Base-by-base conservation (phyloP, 768 basidiomycete species). In the Leccinellum luteum region DNA sequence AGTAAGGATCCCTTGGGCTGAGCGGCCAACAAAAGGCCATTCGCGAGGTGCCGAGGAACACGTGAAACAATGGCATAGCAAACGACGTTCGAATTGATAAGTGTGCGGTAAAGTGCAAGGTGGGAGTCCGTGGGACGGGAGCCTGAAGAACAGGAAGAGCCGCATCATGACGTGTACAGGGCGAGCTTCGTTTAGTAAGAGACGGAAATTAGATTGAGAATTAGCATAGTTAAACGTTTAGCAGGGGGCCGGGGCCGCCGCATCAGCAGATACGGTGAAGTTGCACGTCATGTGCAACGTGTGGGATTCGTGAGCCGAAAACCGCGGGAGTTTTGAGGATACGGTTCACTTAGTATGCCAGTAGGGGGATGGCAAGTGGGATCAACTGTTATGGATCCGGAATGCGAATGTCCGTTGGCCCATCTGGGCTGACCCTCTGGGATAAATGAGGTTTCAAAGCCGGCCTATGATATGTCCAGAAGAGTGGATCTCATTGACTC, bases 211-310 rank as follows among this genome's bases (percentile, higher is more conserved):
- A 59, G 64, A 70, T 69, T 66, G 59, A 23, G 55, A 70, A 66
- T 72, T 70, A 73, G 55, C 61, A 57, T 72, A 58, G 64, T 70
- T 69, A 71, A 57, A 61, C 71, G 62, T 70, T 71, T 62, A 52
- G 52, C 64, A 69, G 55, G 43, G 28, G 57, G 17, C 61, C 60
- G 61, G 60, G 31, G 30, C 32, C 30, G 0, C 30, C 6, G 17
- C 17, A 38, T 54, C 52, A 53, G 48, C 14, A 27, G 51, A 48
- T 38, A 51, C 35, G 21, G 47, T 35, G 47, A 41, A 31, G 25
- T 5, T 14, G 34, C 21, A 50, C 35, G 51, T 52, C 49, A 57
- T 47, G 55, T 28, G 25, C 21, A 35, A 51, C 58, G 30, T 56
- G 52, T 45, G 1, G 13, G 43, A 45, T 43, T 27, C 21, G 23